A percentile compares a stretch with the other conserved stretches of the same genome.
Evolutionary conservation across 345 rosid genomes (phyloP).

Genomic region (Eucalyptus erythrocorys): DNA sequence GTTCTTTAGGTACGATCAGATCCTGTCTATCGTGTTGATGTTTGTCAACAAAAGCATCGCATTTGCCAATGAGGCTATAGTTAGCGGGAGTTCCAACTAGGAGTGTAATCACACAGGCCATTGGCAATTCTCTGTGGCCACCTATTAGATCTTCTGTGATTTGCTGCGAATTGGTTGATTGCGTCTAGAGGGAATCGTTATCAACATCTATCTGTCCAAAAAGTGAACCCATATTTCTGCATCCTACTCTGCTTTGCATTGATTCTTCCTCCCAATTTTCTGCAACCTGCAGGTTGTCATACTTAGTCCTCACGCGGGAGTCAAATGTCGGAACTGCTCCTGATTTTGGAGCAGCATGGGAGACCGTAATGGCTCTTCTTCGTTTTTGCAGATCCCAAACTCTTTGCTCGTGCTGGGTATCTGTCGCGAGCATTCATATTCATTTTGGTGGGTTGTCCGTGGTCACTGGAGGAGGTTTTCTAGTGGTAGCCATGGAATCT

Average conservation of each 20-base stretch:
- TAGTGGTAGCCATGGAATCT: not conserved
- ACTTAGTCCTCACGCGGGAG: constrained; percentile 58
- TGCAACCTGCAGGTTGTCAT: constrained; percentile 49
- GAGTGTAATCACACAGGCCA: not conserved
- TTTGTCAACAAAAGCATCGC: not conserved
- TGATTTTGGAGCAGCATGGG: constrained; percentile 32
- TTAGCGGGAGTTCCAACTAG: not conserved
- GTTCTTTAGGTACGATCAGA: constrained; percentile 61
- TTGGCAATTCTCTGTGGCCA: not conserved
- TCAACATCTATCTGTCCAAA: not conserved
- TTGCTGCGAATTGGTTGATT: not conserved
- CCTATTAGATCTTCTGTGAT: not conserved
- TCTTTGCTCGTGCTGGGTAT: constrained; percentile 21
- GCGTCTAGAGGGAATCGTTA: not conserved
- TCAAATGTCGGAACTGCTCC: constrained; percentile 16
- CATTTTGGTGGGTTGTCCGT: constrained; percentile 30
- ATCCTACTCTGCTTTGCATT: not conserved
- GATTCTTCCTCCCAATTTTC: not conserved
- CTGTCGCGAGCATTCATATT: constrained; percentile 26
- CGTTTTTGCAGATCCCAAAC: constrained; percentile 1
- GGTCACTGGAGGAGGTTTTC: constrained; percentile 25
- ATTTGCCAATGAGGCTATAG: not conserved
- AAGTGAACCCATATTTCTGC: not conserved
- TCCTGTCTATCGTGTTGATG: not conserved
- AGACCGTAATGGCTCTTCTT: constrained; percentile 31